Percentiles rank a stretch among this genome's conserved stretches.
Evolutionary conservation across 306 rosid species (phyloP).

Genomic region (Vigna mungo): DNA sequence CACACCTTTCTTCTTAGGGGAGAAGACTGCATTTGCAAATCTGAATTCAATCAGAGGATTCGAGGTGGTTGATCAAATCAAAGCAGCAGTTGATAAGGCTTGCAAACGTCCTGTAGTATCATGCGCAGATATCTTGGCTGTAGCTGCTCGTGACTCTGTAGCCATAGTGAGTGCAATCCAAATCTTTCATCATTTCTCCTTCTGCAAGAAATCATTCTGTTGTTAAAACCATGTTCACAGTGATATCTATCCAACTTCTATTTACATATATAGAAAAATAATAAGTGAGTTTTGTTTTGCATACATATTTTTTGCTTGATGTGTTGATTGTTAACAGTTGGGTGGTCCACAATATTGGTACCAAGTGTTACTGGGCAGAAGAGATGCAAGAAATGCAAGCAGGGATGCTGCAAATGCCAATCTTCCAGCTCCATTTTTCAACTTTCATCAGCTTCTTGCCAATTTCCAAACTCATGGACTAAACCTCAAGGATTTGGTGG

Average conservation of each 20-base stretch:
- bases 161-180: constrained; percentile 39
- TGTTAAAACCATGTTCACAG: too few species aligned
- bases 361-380: constrained; percentile 55
- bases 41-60: constrained; percentile 51
- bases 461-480: constrained; percentile 51
- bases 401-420: constrained; percentile 46
- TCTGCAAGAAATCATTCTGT: not conserved
- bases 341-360: constrained; percentile 56
- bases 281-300: too few species aligned
- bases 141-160: constrained; percentile 61
- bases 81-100: constrained; percentile 43
- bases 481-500: constrained; percentile 52
- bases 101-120: constrained; percentile 48
- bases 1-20: constrained; percentile 37
- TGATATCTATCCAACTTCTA: too few species aligned
- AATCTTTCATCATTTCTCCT: not conserved
- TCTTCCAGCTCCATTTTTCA: constrained; percentile 49
- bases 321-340: constrained; percentile 22
- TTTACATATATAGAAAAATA: too few species aligned
- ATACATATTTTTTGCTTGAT: not conserved
- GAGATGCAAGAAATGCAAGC: constrained; percentile 56
- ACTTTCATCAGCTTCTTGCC: constrained; percentile 43
- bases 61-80: constrained; percentile 50
- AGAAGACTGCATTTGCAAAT: constrained; percentile 51
- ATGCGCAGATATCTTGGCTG: constrained; percentile 58